A percentile compares a stretch with the other conserved stretches of the same genome.
Evolutionary conservation across 2,329 filamentous ascomycete species (phyloP).

Genomic region (Pleurostoma richardsiae): DNA sequence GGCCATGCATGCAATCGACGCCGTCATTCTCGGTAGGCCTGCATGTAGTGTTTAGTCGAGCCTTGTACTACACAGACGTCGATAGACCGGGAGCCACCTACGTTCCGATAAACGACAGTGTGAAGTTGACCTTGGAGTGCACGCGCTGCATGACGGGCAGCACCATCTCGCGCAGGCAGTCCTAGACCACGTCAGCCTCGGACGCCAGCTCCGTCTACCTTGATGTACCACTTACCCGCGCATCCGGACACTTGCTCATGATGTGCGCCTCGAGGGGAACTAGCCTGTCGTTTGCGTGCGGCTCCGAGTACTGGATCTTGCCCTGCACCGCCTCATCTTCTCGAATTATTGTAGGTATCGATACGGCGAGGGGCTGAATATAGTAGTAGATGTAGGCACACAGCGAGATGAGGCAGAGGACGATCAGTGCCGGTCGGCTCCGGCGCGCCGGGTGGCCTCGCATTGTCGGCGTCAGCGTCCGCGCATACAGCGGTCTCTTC

Average conservation of each 20-base stretch:
- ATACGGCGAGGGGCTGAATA: too few species aligned
- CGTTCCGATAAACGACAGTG: slow-evolving; percentile 83
- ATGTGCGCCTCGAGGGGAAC: slow-evolving; percentile 91
- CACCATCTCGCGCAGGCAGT: slow-evolving; percentile 75
- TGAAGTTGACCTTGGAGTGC: slow-evolving; percentile 83
- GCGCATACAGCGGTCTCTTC: too few species aligned
- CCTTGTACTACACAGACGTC: not conserved
- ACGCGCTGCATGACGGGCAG: slow-evolving; percentile 82
- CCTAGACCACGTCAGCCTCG: slow-evolving; percentile 28
- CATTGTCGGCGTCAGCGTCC: too few species aligned
- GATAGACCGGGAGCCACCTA: slow-evolving; percentile 29
- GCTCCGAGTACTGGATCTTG: not conserved
- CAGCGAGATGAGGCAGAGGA: too few species aligned
- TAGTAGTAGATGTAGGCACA: too few species aligned
- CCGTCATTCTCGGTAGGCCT: slow-evolving; percentile 72
- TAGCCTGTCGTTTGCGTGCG: slow-evolving; percentile 16
- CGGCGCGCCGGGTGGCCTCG: too few species aligned
- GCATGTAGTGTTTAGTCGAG: slow-evolving; percentile 12
- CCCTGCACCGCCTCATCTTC: not conserved
- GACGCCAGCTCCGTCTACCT: not conserved
- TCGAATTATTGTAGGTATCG: too few species aligned
- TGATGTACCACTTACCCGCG: slow-evolving; percentile 42
- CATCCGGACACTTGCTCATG: slow-evolving; percentile 96
- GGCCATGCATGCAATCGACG: slow-evolving; percentile 84
- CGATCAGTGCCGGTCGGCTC: too few species aligned